phyloP scores from a whole-genome alignment of 805 yeast species.

The Sugiyamaella smithiae region DNA sequence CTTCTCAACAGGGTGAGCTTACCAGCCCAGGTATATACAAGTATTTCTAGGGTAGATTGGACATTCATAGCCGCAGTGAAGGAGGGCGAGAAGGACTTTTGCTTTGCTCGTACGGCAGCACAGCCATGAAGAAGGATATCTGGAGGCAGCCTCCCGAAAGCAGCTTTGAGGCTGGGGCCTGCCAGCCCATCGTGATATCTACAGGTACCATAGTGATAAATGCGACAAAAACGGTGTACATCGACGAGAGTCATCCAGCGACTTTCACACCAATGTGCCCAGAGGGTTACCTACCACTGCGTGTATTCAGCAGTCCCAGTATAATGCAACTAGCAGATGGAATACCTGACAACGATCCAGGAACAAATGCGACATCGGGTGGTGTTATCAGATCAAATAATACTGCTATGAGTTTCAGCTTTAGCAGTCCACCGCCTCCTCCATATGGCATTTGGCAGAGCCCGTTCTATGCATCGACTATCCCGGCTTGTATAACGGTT shows the following conservation, averaged over 20 bases:
- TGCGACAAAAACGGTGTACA: conserved; percentile 13
- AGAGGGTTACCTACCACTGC: conserved; percentile 16
- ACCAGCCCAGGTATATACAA: no score
- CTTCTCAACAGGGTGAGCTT: no score
- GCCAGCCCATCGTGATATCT: conserved; percentile 14
- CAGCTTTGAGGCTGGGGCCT: conserved; percentile 15
- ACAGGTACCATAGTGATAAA: conserved; percentile 18
- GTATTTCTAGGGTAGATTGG: no score
- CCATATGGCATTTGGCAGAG: conserved; percentile 13
- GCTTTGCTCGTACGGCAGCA: no score
- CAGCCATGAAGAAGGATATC: conserved; percentile 10
- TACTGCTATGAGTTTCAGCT: neutral
- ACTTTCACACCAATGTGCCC: conserved; percentile 17
- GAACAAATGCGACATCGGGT: neutral
- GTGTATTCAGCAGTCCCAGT: conserved; percentile 7
- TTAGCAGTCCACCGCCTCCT: neutral
- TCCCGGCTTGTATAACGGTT: conserved; percentile 15
- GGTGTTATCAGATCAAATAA: neutral
- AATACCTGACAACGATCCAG: neutral
- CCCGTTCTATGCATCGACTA: conserved; percentile 15
- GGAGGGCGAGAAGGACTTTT: no score
- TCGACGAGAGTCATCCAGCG: conserved; percentile 7
- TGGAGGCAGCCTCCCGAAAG: conserved; percentile 17
- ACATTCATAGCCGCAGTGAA: no score
- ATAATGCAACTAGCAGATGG: conserved; percentile 8